Evolutionary conservation across 2,329 filamentous ascomycete genomes (phyloP), one percentile per base, ranked within the genome.

Genomic region (Fusarium circinatum): DNA sequence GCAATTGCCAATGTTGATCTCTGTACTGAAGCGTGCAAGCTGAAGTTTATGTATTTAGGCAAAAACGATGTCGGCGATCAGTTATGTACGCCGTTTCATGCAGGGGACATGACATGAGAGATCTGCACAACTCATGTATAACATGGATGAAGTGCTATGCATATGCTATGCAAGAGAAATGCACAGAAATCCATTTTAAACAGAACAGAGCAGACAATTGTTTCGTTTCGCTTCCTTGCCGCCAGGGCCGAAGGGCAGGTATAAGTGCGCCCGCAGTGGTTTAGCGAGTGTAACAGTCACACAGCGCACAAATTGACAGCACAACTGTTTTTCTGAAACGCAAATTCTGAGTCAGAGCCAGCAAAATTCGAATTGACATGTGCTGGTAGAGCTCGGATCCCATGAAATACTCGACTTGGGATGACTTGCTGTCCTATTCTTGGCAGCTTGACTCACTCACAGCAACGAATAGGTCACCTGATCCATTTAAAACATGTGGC

Each of bases 281-380:
- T 68, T 68, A 65, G 65, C 65, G 65, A 68, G 65, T 68, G 63
- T 26, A 68, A 68, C 65, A 52, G 45, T 49, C 32, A 36, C 39
- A 52, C 54, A 68, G 34, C 65, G 52, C 65, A 68, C 65, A 58
- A 58, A 59, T 49, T 51, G 56, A 58, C 56, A 59, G 6, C 56
- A 51, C 42, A 59, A 59, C 22, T 26, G 3, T 2, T 34, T 47
- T 38, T 59, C 32, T 59, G 42, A 58, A 58, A 58, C 56, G 12
- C 44, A 38, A 58, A 51, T 28, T 51, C 56, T 51, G 56, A 59
- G 56, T 59, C 56, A 59, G 51, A 55, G 51, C 24, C 3, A 11
- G 26, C 20, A 18, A 39, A 39, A 30, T 28, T 51, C 41, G 26
- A 26, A 9, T 32, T 49, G 14, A 0, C 32, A 44, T 58, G 49